Evolutionary conservation across 2,329 filamentous ascomycete genomes (phyloP).

Genomic region (Botryosphaeria dothidea): DNA sequence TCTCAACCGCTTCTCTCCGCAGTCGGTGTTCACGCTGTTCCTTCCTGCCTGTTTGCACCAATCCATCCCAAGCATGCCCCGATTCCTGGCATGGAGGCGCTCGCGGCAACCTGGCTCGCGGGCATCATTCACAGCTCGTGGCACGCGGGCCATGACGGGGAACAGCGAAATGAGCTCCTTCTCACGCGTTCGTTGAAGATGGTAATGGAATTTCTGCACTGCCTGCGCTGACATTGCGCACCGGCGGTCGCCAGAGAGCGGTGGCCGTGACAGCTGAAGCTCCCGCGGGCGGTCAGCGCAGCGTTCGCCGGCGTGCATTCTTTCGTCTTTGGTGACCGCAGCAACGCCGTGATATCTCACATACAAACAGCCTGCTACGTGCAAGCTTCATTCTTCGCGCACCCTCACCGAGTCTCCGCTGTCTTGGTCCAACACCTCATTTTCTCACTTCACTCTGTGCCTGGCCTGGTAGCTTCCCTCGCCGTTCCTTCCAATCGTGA

Average conservation of each 20-base stretch:
- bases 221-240: background rate
- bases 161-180: background rate
- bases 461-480: background rate
- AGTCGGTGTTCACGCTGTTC: background rate
- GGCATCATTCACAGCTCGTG: background rate
- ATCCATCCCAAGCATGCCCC: background rate
- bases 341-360: background rate
- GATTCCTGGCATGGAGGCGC: background rate
- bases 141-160: background rate
- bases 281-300: background rate
- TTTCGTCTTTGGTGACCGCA: background rate
- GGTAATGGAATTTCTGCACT: background rate
- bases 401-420: slow-evolving; percentile 7
- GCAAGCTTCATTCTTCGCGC: slow-evolving; percentile 15
- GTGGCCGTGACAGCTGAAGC: background rate
- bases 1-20: background rate
- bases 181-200: background rate
- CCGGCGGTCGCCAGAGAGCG: background rate
- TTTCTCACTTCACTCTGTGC: background rate
- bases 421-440: slow-evolving; percentile 7
- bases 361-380: slow-evolving; percentile 13
- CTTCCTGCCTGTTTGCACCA: background rate
- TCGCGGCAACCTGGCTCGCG: background rate
- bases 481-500: background rate
- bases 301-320: slow-evolving; percentile 5